phyloP scores from a whole-genome alignment of 1,284 basidiomycete genomes.

The Spongispora temasekensis region DNA sequence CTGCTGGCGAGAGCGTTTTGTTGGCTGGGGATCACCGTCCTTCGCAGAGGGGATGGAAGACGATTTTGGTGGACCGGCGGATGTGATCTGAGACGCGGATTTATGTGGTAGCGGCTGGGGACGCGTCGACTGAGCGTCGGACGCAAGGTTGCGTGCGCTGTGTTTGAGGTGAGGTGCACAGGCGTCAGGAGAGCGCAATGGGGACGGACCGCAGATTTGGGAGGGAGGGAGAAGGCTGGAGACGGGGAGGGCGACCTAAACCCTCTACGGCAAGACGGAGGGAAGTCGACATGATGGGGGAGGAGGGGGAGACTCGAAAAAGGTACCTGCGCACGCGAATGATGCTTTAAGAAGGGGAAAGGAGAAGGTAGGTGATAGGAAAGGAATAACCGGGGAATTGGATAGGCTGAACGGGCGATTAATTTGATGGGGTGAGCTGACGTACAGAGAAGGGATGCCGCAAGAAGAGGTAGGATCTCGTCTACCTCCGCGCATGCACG shows the following conservation, averaged over 20 bases:
- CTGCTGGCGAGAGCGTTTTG: slow-evolving; percentile 28
- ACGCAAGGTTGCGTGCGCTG: slow-evolving; percentile 28
- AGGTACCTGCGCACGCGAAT: slow-evolving; percentile 25
- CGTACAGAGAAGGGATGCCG: slow-evolving; percentile 38
- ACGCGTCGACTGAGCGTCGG: slow-evolving; percentile 40
- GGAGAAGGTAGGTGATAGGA: slow-evolving; percentile 34
- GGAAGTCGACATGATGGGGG: slow-evolving; percentile 35
- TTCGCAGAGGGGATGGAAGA: slow-evolving; percentile 15
- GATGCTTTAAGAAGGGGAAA: slow-evolving; percentile 37
- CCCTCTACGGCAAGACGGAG: slow-evolving; percentile 24
- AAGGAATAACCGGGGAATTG: slow-evolving; percentile 35
- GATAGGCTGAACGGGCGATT: slow-evolving; percentile 35
- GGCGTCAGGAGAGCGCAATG: not conserved
- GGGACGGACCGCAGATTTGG: slow-evolving; percentile 55
- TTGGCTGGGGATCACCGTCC: slow-evolving; percentile 19
- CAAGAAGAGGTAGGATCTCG: slow-evolving; percentile 28
- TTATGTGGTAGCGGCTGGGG: slow-evolving; percentile 23
- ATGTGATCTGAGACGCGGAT: slow-evolving; percentile 17
- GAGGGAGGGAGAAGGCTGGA: slow-evolving; percentile 61
- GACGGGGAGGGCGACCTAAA: slow-evolving; percentile 42
- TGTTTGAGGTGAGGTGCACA: slow-evolving; percentile 12
- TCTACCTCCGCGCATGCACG: slow-evolving; percentile 28
- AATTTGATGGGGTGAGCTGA: slow-evolving; percentile 36
- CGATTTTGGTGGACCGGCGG: slow-evolving; percentile 14
- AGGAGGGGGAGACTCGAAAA: slow-evolving; percentile 33